Evolutionary conservation across 78 protist genomes (phyloP).

Genomic region (Speleostelium caveatum): DNA sequence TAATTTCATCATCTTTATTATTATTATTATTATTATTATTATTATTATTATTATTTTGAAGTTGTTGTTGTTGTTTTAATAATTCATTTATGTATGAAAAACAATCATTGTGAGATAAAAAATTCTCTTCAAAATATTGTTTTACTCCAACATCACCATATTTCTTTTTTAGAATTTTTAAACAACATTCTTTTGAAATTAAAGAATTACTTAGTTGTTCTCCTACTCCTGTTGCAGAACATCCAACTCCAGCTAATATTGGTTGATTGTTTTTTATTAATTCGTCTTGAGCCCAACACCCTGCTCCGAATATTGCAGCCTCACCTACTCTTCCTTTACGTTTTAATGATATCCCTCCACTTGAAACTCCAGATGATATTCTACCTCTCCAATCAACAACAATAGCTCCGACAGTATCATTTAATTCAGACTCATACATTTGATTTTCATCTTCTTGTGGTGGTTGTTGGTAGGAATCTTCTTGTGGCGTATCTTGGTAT

Average conservation of each 20-base stretch:
- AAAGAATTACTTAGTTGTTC: constrained; percentile 78
- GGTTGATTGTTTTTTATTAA: background rate
- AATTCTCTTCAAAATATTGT: constrained; percentile 33
- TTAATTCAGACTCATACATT: constrained; percentile 8
- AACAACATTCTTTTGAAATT: constrained; percentile 68
- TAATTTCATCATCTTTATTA: background rate
- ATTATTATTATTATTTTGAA: background rate
- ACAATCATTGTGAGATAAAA: constrained; percentile 56
- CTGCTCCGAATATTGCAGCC: constrained; percentile 75
- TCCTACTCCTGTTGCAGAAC: constrained; percentile 82
- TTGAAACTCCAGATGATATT: constrained; percentile 82
- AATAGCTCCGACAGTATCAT: constrained; percentile 88
- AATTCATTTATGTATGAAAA: constrained; percentile 24
- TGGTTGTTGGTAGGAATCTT: background rate
- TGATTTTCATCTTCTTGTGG: constrained; percentile 15
- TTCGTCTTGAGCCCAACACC: constrained; percentile 82
- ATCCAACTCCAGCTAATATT: constrained; percentile 31
- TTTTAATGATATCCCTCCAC: constrained; percentile 86
- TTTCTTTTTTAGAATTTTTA: constrained; percentile 16
- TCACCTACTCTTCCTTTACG: constrained; percentile 87
- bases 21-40: background rate
- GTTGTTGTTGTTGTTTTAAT: background rate
- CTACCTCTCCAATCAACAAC: constrained; percentile 77
- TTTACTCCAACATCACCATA: constrained; percentile 41
- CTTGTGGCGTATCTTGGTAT: background rate